Percentiles rank a stretch among this genome's conserved stretches.
Conservation (phyloP, 139 green algal species). For the Volvox africanus region DNA sequence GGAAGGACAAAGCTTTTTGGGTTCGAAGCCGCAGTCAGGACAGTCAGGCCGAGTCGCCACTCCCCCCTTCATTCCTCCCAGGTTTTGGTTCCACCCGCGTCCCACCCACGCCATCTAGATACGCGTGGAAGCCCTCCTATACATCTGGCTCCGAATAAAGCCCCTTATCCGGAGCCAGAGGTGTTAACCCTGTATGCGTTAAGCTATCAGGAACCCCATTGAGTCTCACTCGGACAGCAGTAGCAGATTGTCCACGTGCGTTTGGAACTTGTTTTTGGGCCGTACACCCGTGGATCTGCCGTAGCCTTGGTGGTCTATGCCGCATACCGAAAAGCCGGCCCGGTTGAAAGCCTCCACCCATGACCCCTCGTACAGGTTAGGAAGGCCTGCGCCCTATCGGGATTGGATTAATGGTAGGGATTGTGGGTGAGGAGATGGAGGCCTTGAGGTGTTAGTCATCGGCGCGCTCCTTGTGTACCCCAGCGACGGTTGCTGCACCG, state of each 20-base stretch:
- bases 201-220: background rate
- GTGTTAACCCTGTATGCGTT: too few species aligned
- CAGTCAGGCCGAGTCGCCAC: too few species aligned
- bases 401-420: background rate
- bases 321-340: slow-evolving; percentile 69
- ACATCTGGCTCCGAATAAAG: too few species aligned
- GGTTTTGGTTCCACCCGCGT: too few species aligned
- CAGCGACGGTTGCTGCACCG: background rate
- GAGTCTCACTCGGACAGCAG: slow-evolving; percentile 55
- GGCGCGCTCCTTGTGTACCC: background rate
- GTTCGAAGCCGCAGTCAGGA: too few species aligned
- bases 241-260: slow-evolving; percentile 77
- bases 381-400: slow-evolving; percentile 46
- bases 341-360: slow-evolving; percentile 79
- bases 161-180: too few species aligned
- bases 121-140: too few species aligned
- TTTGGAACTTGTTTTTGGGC: slow-evolving; percentile 68
- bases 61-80: too few species aligned
- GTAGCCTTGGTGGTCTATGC: slow-evolving; percentile 77
- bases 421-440: background rate
- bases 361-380: slow-evolving; percentile 68
- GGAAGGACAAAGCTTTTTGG: too few species aligned
- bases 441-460: background rate
- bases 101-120: too few species aligned
- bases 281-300: slow-evolving; percentile 70